Percentiles rank a stretch among this genome's conserved stretches.
Conservation (phyloP, 108 stramenopile species). For the Cyclotella sp. region DNA sequence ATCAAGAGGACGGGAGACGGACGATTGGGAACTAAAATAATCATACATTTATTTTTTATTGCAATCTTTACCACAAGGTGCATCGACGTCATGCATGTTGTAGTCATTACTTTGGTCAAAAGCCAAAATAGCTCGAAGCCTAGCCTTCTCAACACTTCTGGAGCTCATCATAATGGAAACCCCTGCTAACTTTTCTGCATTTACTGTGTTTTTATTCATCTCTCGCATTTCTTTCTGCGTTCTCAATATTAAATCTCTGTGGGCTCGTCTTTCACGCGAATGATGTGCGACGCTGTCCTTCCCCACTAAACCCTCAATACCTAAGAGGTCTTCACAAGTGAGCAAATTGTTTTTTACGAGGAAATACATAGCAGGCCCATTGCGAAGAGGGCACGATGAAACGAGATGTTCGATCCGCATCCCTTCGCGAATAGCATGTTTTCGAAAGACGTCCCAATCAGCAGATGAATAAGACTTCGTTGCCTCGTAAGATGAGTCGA, state of each 20-base stretch:
- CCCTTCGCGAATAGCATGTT: neutral
- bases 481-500: neutral
- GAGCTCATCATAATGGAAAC: neutral
- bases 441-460: neutral
- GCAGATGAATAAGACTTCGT: neutral
- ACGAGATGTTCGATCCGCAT: neutral
- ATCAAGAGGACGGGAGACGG: too few relatives aligned
- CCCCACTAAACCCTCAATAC: neutral
- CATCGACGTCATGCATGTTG: neutral
- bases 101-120: constrained; percentile 2
- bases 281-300: neutral
- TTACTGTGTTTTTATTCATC: neutral
- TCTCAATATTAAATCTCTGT: neutral
- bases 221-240: neutral
- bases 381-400: neutral
- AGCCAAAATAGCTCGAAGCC: neutral
- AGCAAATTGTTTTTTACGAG: neutral
- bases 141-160: neutral
- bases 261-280: neutral
- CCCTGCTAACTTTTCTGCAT: neutral
- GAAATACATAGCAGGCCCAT: neutral
- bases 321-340: neutral
- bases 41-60: too few relatives aligned
- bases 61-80: too few relatives aligned
- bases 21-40: too few relatives aligned